Percentiles rank a stretch among this genome's conserved stretches.
Conservation (phyloP, 176 grass and related monocot genomes). For the Musa beccarii region DNA sequence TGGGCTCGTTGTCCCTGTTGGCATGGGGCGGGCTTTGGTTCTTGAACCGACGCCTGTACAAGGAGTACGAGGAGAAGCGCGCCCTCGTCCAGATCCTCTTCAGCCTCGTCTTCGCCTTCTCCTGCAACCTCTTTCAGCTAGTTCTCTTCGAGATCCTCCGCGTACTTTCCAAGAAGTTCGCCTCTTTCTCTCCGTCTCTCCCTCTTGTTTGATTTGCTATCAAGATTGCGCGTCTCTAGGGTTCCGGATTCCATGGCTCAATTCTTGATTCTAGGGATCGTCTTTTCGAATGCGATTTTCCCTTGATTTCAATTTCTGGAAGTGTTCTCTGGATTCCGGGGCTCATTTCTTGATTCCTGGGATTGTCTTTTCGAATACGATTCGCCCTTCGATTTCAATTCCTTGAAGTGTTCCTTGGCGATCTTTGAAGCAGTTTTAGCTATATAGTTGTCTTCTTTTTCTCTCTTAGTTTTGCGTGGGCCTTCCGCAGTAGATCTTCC, state of each 20-base stretch:
- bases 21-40: conserved; percentile 98
- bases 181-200: not conserved
- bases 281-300: no score
- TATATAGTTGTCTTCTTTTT: no score
- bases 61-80: conserved; percentile 98
- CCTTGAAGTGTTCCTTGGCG: no score
- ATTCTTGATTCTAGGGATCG: no score
- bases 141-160: conserved; percentile 99
- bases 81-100: conserved; percentile 98
- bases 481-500: not conserved
- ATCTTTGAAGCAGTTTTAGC: no score
- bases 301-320: not conserved
- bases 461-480: not conserved
- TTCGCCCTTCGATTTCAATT: no score
- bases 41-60: conserved; percentile 91
- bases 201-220: not conserved
- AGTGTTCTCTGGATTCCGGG: not conserved
- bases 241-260: not conserved
- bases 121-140: conserved; percentile 98
- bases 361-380: no score
- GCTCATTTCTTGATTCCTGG: no score
- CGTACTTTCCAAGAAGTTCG: conserved; percentile 75
- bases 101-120: conserved; percentile 99
- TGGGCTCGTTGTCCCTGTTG: conserved; percentile 57
- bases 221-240: not conserved